phyloP scores from a whole-genome alignment of 495 filamentous ascomycete genomes.

The Lentithecium fluviatile region DNA sequence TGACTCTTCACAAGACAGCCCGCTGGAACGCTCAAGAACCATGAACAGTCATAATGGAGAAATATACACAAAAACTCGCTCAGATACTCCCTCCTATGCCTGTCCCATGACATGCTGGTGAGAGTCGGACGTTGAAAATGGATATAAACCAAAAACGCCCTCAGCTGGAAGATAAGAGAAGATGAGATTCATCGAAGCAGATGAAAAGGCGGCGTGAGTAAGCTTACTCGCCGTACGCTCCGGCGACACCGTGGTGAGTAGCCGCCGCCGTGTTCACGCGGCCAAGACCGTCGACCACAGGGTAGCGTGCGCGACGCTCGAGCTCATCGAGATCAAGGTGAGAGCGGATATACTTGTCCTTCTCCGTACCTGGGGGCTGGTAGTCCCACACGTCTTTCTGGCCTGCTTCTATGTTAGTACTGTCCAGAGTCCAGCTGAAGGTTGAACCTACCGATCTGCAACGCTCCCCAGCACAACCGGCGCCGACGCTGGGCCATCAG shows the following conservation, averaged over 20 bases:
- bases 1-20: not conserved
- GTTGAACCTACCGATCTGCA: constrained; percentile 67
- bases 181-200: not conserved
- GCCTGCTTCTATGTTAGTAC: constrained; percentile 13
- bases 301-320: constrained; percentile 63
- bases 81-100: not conserved
- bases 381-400: constrained; percentile 63
- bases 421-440: not conserved
- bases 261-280: constrained; percentile 40
- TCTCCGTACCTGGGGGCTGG: constrained; percentile 68
- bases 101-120: not conserved
- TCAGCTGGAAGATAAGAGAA: not conserved
- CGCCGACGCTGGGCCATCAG: constrained; percentile 69
- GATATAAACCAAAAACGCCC: not conserved
- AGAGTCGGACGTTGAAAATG: too few species aligned
- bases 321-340: constrained; percentile 68
- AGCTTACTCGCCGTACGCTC: constrained; percentile 25
- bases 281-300: constrained; percentile 61
- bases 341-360: constrained; percentile 69
- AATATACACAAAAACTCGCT: not conserved
- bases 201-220: not conserved
- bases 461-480: constrained; percentile 68
- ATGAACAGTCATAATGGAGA: not conserved
- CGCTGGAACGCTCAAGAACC: constrained; percentile 4
- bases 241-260: constrained; percentile 29